These are phyloP conservation scores for Pseudophaeomoniella oleicola DNA, from an alignment of 2,329 filamentous ascomycete genomes.

Conservation along the genomic window DNA sequence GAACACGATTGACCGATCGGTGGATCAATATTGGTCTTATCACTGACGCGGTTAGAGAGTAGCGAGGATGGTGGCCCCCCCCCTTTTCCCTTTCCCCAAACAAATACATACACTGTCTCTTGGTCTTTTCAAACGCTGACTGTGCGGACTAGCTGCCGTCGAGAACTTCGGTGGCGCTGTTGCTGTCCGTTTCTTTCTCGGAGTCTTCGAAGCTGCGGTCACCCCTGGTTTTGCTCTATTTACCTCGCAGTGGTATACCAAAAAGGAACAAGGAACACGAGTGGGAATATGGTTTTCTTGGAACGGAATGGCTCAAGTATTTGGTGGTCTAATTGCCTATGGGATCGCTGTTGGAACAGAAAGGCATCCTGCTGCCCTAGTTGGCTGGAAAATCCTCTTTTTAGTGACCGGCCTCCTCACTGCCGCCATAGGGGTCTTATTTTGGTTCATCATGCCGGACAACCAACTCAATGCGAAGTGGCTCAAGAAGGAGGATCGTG, in stretches of 20 bases:
- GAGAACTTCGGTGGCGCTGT: conserved; percentile 46
- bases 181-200: conserved; percentile 52
- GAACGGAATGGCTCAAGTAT: conserved; percentile 49
- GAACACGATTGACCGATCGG: too few relatives aligned
- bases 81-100: background rate
- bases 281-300: conserved; percentile 56
- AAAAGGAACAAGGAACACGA: conserved; percentile 48
- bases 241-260: conserved; percentile 60
- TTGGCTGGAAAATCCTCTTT: conserved; percentile 52
- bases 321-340: conserved; percentile 49
- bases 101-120: too few relatives aligned
- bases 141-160: conserved; percentile 43
- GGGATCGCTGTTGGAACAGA: conserved; percentile 44
- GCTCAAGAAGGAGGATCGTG: conserved; percentile 51
- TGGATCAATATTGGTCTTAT: too few relatives aligned
- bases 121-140: too few relatives aligned
- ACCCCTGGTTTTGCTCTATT: conserved; percentile 55
- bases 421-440: conserved; percentile 30
- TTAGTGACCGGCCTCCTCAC: conserved; percentile 40
- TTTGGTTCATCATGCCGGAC: conserved; percentile 41
- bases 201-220: conserved; percentile 53
- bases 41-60: too few relatives aligned
- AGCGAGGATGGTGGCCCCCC: background rate
- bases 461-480: conserved; percentile 46
- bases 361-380: conserved; percentile 41